Evolutionary conservation across 768 basidiomycete genomes (phyloP), one percentile per base, ranked within the genome.

Genomic region (Leccinum subgranulosum): DNA sequence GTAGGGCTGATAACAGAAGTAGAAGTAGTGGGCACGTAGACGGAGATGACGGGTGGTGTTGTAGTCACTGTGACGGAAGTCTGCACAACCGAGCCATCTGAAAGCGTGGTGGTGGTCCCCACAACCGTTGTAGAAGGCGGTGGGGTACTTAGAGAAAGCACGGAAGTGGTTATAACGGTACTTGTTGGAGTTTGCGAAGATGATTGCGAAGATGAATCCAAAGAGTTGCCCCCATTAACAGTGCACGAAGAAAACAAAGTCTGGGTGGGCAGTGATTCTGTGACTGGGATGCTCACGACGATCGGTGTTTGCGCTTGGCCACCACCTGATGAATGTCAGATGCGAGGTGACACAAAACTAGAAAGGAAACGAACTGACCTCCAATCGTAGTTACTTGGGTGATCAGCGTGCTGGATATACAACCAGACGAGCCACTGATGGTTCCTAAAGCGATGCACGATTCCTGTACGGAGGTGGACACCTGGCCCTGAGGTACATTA

Each of bases 241-340:
- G 74, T 69, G 33, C 76, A 77, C 17, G 79, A 60, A 7, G 75
- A 76, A 57, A 75, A 81, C 36, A 81, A 63, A 7, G 82, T 83
- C 33, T 69, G 60, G 4, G 72, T 71, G 8, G 72, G 68, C 8
- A 57, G 54, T 19, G 74, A 64, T 25, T 62, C 54, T 12, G 66
- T 74, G 33, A 77, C 59, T 3, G 69, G 62, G 31, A 77, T 67
- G 6, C 72, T 68, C 9, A 77, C 48, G 41, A 77, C 72, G 31
- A 82, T 60, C 9, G 80, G 79, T 15, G 79, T 75, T 61, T 75
- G 72, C 21, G 73, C 73, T 46, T 68, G 68, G 25, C 61, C 62
- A 17, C 65, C 64, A 34, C 70, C 75, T 64, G 52, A 61, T 50
- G 41, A 54, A 63, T 7, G 8, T 28, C 39, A 41, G n/a, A 41